Percentiles rank a stretch among this genome's conserved stretches.
Evolutionary conservation across 495 filamentous ascomycete genomes (phyloP).

Genomic region (Podospora anserina): DNA sequence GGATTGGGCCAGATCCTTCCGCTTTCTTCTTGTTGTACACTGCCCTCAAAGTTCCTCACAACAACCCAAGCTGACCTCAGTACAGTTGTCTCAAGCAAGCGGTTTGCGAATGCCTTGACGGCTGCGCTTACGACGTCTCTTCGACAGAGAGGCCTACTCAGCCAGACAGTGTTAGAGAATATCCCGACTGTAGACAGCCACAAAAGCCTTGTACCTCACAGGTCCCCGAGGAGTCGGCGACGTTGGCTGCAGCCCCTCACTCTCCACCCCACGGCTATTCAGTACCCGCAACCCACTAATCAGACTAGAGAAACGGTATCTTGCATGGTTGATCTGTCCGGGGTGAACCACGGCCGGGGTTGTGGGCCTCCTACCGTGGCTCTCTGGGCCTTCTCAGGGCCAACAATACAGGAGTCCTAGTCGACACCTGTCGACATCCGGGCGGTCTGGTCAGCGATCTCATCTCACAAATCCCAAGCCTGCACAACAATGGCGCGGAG

Average conservation of each 20-base stretch:
- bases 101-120: not conserved
- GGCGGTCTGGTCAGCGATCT: not conserved
- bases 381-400: not conserved
- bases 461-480: not conserved
- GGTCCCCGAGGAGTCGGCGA: constrained; percentile 5
- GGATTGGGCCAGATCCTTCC: not conserved
- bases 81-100: not conserved
- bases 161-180: not conserved
- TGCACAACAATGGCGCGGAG: not conserved
- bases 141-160: not conserved
- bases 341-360: not conserved
- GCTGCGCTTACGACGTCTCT: not conserved
- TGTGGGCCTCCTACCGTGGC: too few species aligned
- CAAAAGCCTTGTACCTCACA: constrained; percentile 3
- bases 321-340: not conserved
- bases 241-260: not conserved
- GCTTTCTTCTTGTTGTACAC: not conserved
- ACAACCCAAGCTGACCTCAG: not conserved
- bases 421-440: not conserved
- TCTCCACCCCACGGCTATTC: not conserved
- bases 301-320: not conserved
- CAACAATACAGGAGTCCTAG: not conserved
- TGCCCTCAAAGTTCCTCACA: not conserved
- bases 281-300: not conserved
- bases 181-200: not conserved